Conservation (phyloP, 2,329 filamentous ascomycete species). For the Passalora sequoiae region DNA sequence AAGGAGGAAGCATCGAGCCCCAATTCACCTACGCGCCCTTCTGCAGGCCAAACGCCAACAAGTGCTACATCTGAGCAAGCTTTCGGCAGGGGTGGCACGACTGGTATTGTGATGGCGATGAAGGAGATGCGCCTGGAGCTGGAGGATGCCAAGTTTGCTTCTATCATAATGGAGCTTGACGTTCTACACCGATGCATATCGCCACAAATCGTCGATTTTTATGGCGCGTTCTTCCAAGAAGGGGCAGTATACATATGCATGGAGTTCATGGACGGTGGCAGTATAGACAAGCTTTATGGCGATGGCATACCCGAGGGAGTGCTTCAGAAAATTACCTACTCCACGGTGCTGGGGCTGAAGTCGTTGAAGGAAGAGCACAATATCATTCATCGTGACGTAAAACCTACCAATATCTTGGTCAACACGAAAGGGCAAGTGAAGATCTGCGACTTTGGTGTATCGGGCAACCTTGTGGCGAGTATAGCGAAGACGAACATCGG, state of each 20-base stretch:
- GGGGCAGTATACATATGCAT: conserved; percentile 99
- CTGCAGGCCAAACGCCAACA: conserved; percentile 31
- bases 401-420: conserved; percentile 95
- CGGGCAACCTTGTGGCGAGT: conserved; percentile 90
- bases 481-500: conserved; percentile 99
- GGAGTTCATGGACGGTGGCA: conserved; percentile 98
- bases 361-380: conserved; percentile 95
- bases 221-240: conserved; percentile 98
- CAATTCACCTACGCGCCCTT: conserved; percentile 18
- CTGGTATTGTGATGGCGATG: conserved; percentile 93
- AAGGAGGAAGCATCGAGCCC: conserved; percentile 19
- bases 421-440: conserved; percentile 90
- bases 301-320: conserved; percentile 87
- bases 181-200: conserved; percentile 92
- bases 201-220: conserved; percentile 97
- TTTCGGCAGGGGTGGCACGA: conserved; percentile 45
- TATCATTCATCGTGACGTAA: conserved; percentile 97
- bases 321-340: conserved; percentile 81
- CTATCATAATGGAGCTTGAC: conserved; percentile 95
- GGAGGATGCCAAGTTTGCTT: conserved; percentile 92
- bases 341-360: conserved; percentile 86
- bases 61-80: conserved; percentile 16
- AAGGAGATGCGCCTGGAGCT: conserved; percentile 95
- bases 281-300: conserved; percentile 90
- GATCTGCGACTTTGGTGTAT: conserved; percentile 97